Conservation (phyloP, 2,329 filamentous ascomycete species). For the Penicillium sp. region DNA sequence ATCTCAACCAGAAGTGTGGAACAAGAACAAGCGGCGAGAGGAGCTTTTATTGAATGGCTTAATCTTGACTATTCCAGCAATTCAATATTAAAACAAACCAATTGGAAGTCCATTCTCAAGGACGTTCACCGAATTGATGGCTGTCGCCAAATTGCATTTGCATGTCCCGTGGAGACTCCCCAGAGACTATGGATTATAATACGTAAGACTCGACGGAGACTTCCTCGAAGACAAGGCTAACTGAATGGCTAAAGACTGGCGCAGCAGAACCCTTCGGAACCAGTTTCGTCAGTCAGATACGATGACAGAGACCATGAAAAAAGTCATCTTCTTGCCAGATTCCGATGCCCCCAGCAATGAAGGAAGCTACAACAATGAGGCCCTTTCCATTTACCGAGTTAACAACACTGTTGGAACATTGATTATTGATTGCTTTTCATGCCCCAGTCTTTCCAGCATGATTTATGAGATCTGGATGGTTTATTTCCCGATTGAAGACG, state of each 20-base stretch:
- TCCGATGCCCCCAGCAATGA: neutral
- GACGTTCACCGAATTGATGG: neutral
- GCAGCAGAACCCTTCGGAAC: neutral
- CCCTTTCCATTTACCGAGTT: neutral
- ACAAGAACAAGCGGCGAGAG: neutral
- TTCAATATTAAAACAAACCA: neutral
- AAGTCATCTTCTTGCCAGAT: neutral
- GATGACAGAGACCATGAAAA: neutral
- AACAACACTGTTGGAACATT: neutral
- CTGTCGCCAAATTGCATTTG: constrained; percentile 4
- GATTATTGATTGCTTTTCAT: neutral
- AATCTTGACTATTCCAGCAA: constrained; percentile 3
- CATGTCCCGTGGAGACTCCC: neutral
- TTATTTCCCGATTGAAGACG: neutral
- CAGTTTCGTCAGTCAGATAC: neutral
- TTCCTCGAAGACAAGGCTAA: neutral
- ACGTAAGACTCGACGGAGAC: neutral
- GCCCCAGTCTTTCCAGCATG: neutral
- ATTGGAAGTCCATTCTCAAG: constrained; percentile 4
- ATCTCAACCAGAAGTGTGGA: neutral
- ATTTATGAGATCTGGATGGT: neutral
- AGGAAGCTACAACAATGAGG: neutral
- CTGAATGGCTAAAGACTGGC: neutral
- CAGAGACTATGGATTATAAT: constrained; percentile 7
- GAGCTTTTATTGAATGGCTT: constrained; percentile 3